Base-by-base conservation (phyloP, 2,329 filamentous ascomycete genomes). In the Sphaerostilbella broomeana region DNA sequence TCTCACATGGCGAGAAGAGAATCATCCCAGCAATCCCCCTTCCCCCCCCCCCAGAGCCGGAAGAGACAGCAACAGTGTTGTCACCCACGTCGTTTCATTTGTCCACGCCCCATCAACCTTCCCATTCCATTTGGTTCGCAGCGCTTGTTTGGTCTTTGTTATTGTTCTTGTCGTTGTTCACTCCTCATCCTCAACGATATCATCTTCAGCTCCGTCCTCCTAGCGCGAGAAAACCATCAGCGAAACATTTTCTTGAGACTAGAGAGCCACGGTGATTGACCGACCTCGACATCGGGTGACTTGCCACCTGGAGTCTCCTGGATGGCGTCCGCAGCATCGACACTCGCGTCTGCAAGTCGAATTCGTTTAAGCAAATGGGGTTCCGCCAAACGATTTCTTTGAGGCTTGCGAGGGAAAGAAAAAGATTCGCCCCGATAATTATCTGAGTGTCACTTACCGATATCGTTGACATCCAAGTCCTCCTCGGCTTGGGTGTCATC, bases 241-340 rank as follows among this genome's bases (percentile, higher is more conserved):
- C 47, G 24, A 57, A 56, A 53, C 26, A 50, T 47, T 29, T 40
- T 50, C 45, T 46, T 47, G 25, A 47, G 30, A 35, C 42, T 47
- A 9, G 49, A 45, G 39, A 49, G 35, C 47, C 44, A 55, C 9
- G 46, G 40, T 40, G 45, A 36, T 39, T 40, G 43, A 54, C 50
- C 45, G 43, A 59, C 57, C 56, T 58, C 53, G 31, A 51, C 42
- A 28, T 34, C 51, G 22, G 31, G 39, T 22, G 42, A 44, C 41
- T 43, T 21, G 41, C 27, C 20, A 24, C 41, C 18, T 42, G 40
- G 13, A 38, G 42, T 26, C 34, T 36, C 10, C 27, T 40, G 20
- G 29, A 11, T 28, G 35, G 25, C 20, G 35, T 36, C 28, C 5
- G 32, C 40, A 16, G 18, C 27, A 16, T 29, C 38, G 33, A 31